Base-by-base conservation (phyloP, 179 eudicot species). In the Gypsophila paniculata region DNA sequence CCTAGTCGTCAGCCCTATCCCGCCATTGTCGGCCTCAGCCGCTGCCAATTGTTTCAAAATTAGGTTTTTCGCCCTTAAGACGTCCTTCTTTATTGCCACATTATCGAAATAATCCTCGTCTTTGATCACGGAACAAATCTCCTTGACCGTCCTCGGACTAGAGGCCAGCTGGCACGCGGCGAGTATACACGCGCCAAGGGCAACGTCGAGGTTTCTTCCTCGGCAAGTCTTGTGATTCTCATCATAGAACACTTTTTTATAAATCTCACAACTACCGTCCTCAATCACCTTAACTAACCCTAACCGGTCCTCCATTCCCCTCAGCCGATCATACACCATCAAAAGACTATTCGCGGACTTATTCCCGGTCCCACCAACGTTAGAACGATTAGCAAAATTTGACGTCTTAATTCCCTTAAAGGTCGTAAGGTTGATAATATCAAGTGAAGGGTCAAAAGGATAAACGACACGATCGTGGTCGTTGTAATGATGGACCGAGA, bases 81-180 rank as follows among this genome's bases (percentile, higher is more conserved):
- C 72, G 44, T 86, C 90, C 61, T 86, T 86, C 75, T 85, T 85
- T n/a, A n/a, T n/a, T 26, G 83, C 86, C 64, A 83, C 90, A 61
- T 79, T 75, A 1, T 6, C 11, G 46, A 3, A 2, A 7, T 36
- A 36, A 36, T 36, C 42, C 18, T 83, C 52, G 29, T 65, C 53
- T 8, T 18, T 36, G 0, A 73, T 83, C 49, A 85, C 86, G 6
- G 85, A 80, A 61, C 87, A 82, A 51, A 89, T 79, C 77, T 89
- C 90, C 70, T 85, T 85, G 25, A 82, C 76, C 32, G 88, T 82
- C 18, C 88, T 75, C 2, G 86, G 88, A 61, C 72, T 55, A 14
- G 69, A 72, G 42, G 80, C 84, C 21, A 76, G 77, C 32, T 81
- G 82, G 42, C 88, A 85, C 7, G 86, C 88, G 8, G 82, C 81